phyloP scores from a whole-genome alignment of 495 filamentous ascomycete species.

The Niebla homalea region DNA sequence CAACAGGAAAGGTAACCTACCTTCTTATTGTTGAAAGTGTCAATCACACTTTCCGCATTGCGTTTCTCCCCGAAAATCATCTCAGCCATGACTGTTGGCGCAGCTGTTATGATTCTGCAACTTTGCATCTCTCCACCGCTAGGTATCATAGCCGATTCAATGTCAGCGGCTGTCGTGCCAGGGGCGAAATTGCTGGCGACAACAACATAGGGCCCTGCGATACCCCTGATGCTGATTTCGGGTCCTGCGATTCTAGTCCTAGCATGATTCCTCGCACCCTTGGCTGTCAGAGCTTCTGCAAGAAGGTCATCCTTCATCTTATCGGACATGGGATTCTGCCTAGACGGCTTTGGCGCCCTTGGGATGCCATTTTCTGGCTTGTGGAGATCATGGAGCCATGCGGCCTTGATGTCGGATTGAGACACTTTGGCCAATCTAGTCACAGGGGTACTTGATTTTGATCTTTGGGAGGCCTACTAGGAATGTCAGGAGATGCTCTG shows the following conservation, averaged over 20 bases:
- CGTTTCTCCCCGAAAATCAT: conserved; percentile 66
- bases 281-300: conserved; percentile 22
- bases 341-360: conserved; percentile 18
- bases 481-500: conserved; percentile 3
- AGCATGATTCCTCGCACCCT: conserved; percentile 17
- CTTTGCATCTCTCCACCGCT: conserved; percentile 55
- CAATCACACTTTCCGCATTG: conserved; percentile 66
- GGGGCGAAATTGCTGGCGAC: conserved; percentile 80
- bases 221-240: conserved; percentile 67
- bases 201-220: conserved; percentile 70
- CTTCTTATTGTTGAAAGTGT: conserved; percentile 75
- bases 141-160: conserved; percentile 70
- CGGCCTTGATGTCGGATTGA: conserved; percentile 6
- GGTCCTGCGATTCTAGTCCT: conserved; percentile 20
- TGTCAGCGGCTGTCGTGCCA: conserved; percentile 88
- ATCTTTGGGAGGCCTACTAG: conserved; percentile 26
- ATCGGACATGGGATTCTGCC: conserved; percentile 22
- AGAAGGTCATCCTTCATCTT: conserved; percentile 29
- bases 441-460: conserved; percentile 23
- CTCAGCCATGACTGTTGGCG: conserved; percentile 75
- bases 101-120: conserved; percentile 55
- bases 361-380: conserved; percentile 3
- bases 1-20: conserved; percentile 33
- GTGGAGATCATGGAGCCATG: conserved; percentile 11
- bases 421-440: no score